Percentiles rank a stretch among this genome's conserved stretches.
phyloP scores from a whole-genome alignment of 129 eudicot species.

The Solidago caesia region DNA sequence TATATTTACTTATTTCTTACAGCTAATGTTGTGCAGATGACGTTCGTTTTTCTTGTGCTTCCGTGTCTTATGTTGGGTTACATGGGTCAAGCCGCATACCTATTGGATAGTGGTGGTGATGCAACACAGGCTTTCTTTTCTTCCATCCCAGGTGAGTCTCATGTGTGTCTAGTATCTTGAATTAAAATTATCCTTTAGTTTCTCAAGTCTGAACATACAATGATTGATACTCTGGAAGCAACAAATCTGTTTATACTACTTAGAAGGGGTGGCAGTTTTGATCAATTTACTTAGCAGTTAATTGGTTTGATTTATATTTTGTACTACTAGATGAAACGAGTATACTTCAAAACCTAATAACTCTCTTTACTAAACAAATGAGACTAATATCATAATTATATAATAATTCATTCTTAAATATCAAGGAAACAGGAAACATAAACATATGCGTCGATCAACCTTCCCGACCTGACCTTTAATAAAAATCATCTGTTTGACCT shows the following conservation, averaged over 20 bases:
- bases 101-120: slow-evolving; percentile 69
- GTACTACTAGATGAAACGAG: too few relatives aligned
- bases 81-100: slow-evolving; percentile 98
- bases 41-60: slow-evolving; percentile 81
- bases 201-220: not conserved
- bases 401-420: too few relatives aligned
- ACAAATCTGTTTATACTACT: not conserved
- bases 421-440: too few relatives aligned
- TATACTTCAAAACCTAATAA: too few relatives aligned
- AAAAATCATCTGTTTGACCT: not conserved
- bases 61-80: slow-evolving; percentile 98
- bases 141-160: slow-evolving; percentile 78
- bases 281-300: too few relatives aligned
- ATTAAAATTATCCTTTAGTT: not conserved
- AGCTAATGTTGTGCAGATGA: slow-evolving; percentile 54
- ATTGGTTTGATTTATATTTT: too few relatives aligned
- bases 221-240: not conserved
- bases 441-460: not conserved
- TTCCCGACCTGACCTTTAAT: not conserved
- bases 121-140: slow-evolving; percentile 78
- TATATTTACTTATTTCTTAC: slow-evolving; percentile 7
- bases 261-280: not conserved
- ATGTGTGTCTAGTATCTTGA: slow-evolving; percentile 6
- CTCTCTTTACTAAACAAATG: too few relatives aligned
- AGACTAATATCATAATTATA: too few relatives aligned